Base-by-base conservation (phyloP, 345 rosid genomes). In the Microcos paniculata region DNA sequence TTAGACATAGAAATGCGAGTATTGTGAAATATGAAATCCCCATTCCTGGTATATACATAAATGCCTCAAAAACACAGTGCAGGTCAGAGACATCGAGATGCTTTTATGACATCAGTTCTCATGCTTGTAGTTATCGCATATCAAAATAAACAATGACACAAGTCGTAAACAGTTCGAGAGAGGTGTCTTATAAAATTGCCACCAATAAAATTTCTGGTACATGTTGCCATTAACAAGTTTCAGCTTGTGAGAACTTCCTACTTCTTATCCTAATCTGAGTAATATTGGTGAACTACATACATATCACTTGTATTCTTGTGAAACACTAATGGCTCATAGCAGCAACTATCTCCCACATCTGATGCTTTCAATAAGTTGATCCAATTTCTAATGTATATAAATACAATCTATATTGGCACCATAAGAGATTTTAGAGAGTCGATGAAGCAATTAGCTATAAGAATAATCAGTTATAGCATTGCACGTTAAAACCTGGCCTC, bases 401-500 rank as follows among this genome's bases (percentile, higher is more conserved):
- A 58, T 38, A 58, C 38, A 26, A 42, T 14, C 23, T 19, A 43
- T 24, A 19, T 65, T 57, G 13, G 62, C 53, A 51, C 62, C 46
- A 43, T 52, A 56, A 0, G 33, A 42, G 24, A 48, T 14, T 19
- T 57, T n/a, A 61, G 23, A 38, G 49, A 38, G 21, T 61, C 21
- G 18, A 62, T n/a, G 53, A 51, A 51, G 19, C 9, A 64, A 65
- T 65, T 42, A 21, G 61, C 73, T 56, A 40, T 21, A 30, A 15
- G 63, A 55, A 65, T 43, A 52, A 55, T 72, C 56, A 45, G 46
- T 71, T n/a, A 51, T 1, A 57, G 14, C 35, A 62, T 53, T 16
- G 30, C 38, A 23, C 31, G 57, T 28, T 43, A 66, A 28, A 63
- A 66, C 62, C 74, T 45, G 40, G 45, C 40, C 73, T 30, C 65